Base-by-base conservation (phyloP, 2,329 filamentous ascomycete species). In the Ophiostoma sp. region DNA sequence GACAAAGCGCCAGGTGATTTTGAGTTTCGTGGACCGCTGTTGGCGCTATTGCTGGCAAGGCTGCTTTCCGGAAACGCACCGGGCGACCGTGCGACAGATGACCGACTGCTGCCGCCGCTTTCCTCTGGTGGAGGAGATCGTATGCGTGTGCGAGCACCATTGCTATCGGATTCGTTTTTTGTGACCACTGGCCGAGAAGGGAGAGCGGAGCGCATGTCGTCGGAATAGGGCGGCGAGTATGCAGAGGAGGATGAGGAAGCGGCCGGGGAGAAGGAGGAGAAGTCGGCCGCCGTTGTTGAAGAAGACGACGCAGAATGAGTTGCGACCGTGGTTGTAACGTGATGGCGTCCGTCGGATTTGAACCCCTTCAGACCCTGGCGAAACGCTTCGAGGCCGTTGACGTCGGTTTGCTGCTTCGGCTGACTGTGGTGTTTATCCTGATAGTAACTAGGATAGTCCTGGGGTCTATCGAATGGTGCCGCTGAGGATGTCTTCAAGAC, bases 121-220 rank as follows among this genome's bases (percentile, higher is more conserved):
- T 73, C 73, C 60, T 74, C 73, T 9, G 73, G 67, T 4, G 74
- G 71, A 9, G 74, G 74, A 12, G 74, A 75, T 18, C 67, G 71
- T 27, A 70, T 70, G 69, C 2, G 69, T 36, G 27, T 52, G 68
- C 12, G 67, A 67, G 9, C 27, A 18, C 64, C 68, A 67, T 49
- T 66, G 41, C 70, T 58, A 9, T 70, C 64, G n/a, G 63, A 44
- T 9, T 67, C 66, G 38, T 40, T 58, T 64, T 73, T 73, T 49
- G 71, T 70, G 40, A 72, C 67, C 69, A 74, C 72, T 5, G 74
- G 72, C 65, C 73, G 69, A 9, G 72, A 69, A 2, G 74, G 74
- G 27, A 75, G 71, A n/a, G 74, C 73, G 27, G 71, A 71, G 16
- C 70, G 71, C 71, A 72, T 72, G 40, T 58, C 58, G 64, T 45